Evolutionary conservation across 305 asterid genomes (phyloP).

Genomic region (Coffea humblotiana): DNA sequence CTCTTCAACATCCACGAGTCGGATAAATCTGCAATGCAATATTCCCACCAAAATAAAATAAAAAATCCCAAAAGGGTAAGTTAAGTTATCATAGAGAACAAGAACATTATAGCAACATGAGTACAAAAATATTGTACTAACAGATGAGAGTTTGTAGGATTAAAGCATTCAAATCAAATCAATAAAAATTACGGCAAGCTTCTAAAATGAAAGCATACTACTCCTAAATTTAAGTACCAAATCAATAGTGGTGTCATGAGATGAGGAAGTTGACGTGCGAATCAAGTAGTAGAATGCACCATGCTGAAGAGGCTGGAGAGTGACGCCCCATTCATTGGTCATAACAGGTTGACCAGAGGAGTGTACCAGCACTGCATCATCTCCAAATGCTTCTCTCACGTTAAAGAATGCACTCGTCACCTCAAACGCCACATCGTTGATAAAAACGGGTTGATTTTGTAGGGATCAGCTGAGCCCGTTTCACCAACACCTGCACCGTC

Average conservation of each 20-base stretch:
- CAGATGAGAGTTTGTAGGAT: neutral
- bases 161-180: neutral
- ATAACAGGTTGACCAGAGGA: slow-evolving; percentile 78
- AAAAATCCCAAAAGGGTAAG: neutral
- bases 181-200: neutral
- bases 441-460: slow-evolving; percentile 67
- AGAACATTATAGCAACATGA: neutral
- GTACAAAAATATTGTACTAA: neutral
- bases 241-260: slow-evolving; percentile 37
- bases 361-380: slow-evolving; percentile 71
- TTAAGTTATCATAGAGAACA: neutral
- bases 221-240: slow-evolving; percentile 35
- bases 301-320: slow-evolving; percentile 77
- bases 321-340: slow-evolving; percentile 81
- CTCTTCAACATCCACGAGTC: slow-evolving; percentile 2
- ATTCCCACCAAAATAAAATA: neutral
- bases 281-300: slow-evolving; percentile 79
- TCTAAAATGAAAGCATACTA: neutral
- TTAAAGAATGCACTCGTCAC: slow-evolving; percentile 65
- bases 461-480: slow-evolving; percentile 29
- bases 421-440: slow-evolving; percentile 88
- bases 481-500: slow-evolving; percentile 47
- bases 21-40: slow-evolving; percentile 13
- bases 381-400: slow-evolving; percentile 81
- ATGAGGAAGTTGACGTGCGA: slow-evolving; percentile 49